phyloP scores from a whole-genome alignment of 176 grass and related monocot genomes.

The Aegilops longissima region DNA sequence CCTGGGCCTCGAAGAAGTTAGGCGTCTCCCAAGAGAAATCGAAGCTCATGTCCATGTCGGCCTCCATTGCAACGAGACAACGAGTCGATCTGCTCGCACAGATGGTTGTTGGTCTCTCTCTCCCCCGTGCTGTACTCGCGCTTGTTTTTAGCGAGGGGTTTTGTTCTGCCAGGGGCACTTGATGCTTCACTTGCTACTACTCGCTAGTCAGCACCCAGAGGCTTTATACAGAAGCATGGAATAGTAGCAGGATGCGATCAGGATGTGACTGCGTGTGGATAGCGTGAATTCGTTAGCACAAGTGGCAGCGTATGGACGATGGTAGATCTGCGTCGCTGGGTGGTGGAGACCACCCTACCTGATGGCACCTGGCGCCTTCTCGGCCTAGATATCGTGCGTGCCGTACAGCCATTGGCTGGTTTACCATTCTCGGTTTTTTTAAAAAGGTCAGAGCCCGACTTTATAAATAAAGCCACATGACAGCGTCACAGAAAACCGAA shows the following conservation, averaged over 20 bases:
- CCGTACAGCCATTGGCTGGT: not conserved
- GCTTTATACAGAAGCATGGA: not conserved
- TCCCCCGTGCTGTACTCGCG: not conserved
- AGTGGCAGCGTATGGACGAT: not conserved
- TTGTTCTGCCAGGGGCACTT: not conserved
- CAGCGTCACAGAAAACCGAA: no score
- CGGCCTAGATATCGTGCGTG: not conserved
- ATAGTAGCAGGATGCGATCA: not conserved
- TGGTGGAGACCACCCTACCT: not conserved
- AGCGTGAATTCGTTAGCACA: not conserved
- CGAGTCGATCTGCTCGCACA: not conserved
- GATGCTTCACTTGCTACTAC: not conserved
- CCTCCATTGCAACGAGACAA: constrained; percentile 19
- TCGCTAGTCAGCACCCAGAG: not conserved
- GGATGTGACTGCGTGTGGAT: not conserved
- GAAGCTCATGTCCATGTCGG: constrained; percentile 23
- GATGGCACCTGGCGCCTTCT: not conserved
- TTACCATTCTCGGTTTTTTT: not conserved
- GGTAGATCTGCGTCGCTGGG: not conserved
- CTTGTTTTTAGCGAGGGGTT: not conserved
- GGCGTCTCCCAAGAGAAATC: constrained; percentile 46
- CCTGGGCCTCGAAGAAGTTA: not conserved
- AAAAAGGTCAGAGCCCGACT: no score
- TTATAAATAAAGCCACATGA: no score
- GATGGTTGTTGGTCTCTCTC: not conserved